Base-by-base conservation (phyloP, 2,329 filamentous ascomycete genomes). In the Sporothrix dimorphospora region DNA sequence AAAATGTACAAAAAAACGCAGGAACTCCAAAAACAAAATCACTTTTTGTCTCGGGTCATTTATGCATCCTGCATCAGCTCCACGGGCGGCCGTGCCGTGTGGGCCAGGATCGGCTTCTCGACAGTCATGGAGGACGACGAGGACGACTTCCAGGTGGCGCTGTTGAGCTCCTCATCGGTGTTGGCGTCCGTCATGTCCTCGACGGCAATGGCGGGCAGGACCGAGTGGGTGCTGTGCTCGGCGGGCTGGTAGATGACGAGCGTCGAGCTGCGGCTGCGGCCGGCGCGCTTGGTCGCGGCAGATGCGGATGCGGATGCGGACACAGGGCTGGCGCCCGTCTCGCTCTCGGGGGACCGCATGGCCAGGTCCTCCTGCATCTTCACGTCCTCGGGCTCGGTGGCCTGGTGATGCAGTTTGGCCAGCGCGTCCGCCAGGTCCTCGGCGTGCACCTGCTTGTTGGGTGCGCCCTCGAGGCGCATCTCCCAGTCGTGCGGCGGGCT, bases 401-500 rank as follows among this genome's bases (percentile, higher is more conserved):
- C 75, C 40, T 75, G 75, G 75, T 89, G 85, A 78, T 88, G 86
- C 74, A 92, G 81, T 80, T 87, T 89, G 14, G 89, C 86, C 57
- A 92, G 82, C 1, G 90, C 90, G 69, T 90, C 87, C 21, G 90
- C 90, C 34, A 92, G 83, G 78, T 92, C 90, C 72, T 92, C 89
- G 55, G 90, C 89, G 77, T 92, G 89, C 34, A 92, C 89, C 77
- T 86, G 84, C 81, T 90, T 91, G 80, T 92, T 92, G 72, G 90
- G 90, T 4, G 90, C 90, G 75, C 90, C 90, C 80, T 92, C 90
- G 63, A 91, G 82, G 75, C 85, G 85, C 81, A 89, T 86, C 82
- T 91, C 87, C 90, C 90, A 92, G 76, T 88, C 90, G 77, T 90
- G 89, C 2, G 90, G 90, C 55, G 90, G 90, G 72, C 85, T 89